These are phyloP conservation scores for Alloascoidea hylecoeti DNA, from an alignment of 805 yeast genomes.

Conservation along the genomic window DNA sequence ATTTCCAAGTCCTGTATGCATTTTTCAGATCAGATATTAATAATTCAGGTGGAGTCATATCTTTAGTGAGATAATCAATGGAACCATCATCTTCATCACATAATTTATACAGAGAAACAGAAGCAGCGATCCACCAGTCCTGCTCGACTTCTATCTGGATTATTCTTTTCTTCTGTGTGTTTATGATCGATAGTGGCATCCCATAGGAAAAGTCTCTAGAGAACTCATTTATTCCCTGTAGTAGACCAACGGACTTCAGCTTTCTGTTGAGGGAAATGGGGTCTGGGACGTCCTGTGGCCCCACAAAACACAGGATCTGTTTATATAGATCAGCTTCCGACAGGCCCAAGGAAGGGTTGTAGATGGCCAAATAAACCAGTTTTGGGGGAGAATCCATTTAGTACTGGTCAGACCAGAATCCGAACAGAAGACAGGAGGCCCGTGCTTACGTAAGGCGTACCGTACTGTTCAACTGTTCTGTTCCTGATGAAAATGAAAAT, in stretches of 20 bases:
- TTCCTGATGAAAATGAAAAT: no score
- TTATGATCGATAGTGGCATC: not conserved
- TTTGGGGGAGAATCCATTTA: no score
- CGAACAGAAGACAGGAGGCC: no score
- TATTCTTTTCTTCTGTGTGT: not conserved
- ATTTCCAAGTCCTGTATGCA: not conserved
- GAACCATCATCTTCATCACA: not conserved
- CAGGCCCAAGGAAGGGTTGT: not conserved
- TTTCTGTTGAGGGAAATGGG: not conserved
- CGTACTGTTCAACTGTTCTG: no score
- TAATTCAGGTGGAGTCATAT: not conserved
- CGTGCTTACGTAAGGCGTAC: no score
- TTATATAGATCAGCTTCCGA: not conserved
- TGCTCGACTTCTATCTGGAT: not conserved
- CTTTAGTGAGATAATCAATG: not conserved
- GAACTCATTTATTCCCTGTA: slow-evolving; percentile 1
- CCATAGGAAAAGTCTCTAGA: not conserved
- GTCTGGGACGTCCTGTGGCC: not conserved
- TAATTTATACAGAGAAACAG: not conserved
- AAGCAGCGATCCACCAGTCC: not conserved
- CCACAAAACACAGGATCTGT: not conserved
- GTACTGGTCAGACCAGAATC: no score
- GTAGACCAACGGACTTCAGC: slow-evolving; percentile 1
- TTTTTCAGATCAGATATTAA: not conserved
- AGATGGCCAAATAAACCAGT: not conserved